Conservation (phyloP, 2,329 filamentous ascomycete genomes). For the Aspergillus oerlinghausenensis region DNA sequence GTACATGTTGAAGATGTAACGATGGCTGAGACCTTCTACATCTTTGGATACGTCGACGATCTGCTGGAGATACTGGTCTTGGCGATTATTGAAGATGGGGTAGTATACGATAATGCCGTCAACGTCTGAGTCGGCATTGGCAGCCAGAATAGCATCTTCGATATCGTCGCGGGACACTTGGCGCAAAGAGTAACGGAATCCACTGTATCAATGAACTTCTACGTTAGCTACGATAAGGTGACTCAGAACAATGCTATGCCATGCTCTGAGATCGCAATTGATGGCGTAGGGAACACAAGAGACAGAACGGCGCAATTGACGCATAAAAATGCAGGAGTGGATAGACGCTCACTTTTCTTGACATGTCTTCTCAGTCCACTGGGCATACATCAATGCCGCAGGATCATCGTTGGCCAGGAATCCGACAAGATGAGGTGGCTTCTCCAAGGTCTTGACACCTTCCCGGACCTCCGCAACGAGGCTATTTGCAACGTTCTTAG, state of each 20-base stretch:
- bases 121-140: conserved; percentile 71
- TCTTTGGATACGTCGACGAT: conserved; percentile 87
- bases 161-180: conserved; percentile 80
- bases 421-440: conserved; percentile 75
- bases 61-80: conserved; percentile 95
- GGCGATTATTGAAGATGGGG: conserved; percentile 84
- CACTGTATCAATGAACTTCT: conserved; percentile 49
- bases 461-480: conserved; percentile 74
- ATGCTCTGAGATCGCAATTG: conserved; percentile 14
- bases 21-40: conserved; percentile 89
- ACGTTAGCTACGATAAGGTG: conserved; percentile 17
- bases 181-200: conserved; percentile 83
- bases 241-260: conserved; percentile 1
- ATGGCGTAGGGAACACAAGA: conserved; percentile 16
- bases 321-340: conserved; percentile 4
- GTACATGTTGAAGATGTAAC: conserved; percentile 99
- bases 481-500: conserved; percentile 78
- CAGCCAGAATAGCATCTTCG: conserved; percentile 80
- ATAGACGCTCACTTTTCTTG: conserved; percentile 74
- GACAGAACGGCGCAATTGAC: conserved; percentile 8
- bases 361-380: conserved; percentile 96
- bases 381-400: conserved; percentile 86
- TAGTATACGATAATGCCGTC: conserved; percentile 98
- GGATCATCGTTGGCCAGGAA: conserved; percentile 92
- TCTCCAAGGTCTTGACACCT: conserved; percentile 66